phyloP scores from a whole-genome alignment of 768 basidiomycete genomes.

The Trametes sanguinea region DNA sequence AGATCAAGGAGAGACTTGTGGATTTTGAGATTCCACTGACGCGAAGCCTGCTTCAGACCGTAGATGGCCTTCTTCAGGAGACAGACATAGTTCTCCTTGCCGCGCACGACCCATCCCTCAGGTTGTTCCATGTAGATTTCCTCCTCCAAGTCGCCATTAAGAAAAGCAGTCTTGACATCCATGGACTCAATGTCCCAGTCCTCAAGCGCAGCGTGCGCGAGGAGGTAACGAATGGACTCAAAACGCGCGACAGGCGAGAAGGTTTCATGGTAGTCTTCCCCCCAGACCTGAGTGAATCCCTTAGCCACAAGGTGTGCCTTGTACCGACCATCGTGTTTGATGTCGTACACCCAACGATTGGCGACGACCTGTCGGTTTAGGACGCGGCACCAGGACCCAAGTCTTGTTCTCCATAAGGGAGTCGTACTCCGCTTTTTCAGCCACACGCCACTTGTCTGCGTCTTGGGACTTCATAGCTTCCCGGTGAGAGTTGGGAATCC shows the following conservation, averaged over 20 bases:
- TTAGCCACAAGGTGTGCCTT: slow-evolving; percentile 39
- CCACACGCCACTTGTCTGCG: not conserved
- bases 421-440: slow-evolving; percentile 1
- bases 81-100: slow-evolving; percentile 26
- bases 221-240: slow-evolving; percentile 26
- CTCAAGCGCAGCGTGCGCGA: slow-evolving; percentile 28
- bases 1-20: slow-evolving; percentile 16
- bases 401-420: slow-evolving; percentile 7
- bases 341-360: not conserved
- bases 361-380: slow-evolving; percentile 20
- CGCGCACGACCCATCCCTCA: slow-evolving; percentile 21
- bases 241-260: slow-evolving; percentile 29
- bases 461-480: slow-evolving; percentile 3
- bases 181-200: slow-evolving; percentile 30
- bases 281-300: slow-evolving; percentile 37
- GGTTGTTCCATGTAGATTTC: slow-evolving; percentile 34
- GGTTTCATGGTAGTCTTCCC: slow-evolving; percentile 35
- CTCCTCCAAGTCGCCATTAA: slow-evolving; percentile 31
- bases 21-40: slow-evolving; percentile 31
- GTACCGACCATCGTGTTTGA: slow-evolving; percentile 13
- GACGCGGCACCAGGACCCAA: not conserved
- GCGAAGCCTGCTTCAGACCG: slow-evolving; percentile 33
- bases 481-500: not conserved
- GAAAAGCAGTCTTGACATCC: slow-evolving; percentile 33
- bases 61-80: slow-evolving; percentile 32